A percentile compares a stretch with the other conserved stretches of the same genome.
phyloP scores from a whole-genome alignment of 805 yeast species.

The Candida peoriensis region DNA sequence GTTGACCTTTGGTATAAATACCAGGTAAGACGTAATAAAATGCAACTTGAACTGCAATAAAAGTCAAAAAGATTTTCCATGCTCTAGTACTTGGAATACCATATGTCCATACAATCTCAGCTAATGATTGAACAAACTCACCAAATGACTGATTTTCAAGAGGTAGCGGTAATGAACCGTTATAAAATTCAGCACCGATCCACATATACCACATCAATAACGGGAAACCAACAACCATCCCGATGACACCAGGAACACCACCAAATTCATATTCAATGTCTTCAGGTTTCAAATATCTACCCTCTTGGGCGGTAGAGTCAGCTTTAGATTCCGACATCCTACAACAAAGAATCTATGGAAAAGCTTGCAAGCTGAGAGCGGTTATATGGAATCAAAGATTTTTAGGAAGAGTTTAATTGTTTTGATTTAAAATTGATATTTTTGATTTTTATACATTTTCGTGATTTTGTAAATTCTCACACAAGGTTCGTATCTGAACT shows the following conservation, averaged over 20 bases:
- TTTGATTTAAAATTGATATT: too few species aligned
- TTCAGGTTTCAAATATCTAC: slow-evolving; percentile 39
- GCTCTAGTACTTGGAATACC: slow-evolving; percentile 58
- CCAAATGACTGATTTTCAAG: slow-evolving; percentile 39
- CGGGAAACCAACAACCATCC: slow-evolving; percentile 93
- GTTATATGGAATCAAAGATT: too few species aligned
- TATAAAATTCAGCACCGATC: slow-evolving; percentile 79
- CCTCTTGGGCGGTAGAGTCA: slow-evolving; percentile 9
- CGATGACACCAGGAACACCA: slow-evolving; percentile 82
- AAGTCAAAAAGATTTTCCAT: slow-evolving; percentile 67
- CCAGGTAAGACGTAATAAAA: slow-evolving; percentile 89
- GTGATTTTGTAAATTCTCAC: too few species aligned
- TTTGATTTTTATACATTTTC: too few species aligned
- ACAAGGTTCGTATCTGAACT: too few species aligned
- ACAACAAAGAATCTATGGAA: too few species aligned
- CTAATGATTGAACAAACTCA: slow-evolving; percentile 43
- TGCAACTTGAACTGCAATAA: slow-evolving; percentile 60
- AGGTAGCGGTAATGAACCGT: slow-evolving; percentile 72
- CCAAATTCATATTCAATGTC: slow-evolving; percentile 86
- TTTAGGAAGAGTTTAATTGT: too few species aligned
- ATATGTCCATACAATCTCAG: slow-evolving; percentile 39
- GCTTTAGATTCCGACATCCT: not conserved
- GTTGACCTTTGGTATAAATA: slow-evolving; percentile 92
- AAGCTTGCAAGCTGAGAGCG: too few species aligned
- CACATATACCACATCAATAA: slow-evolving; percentile 94